Base-by-base conservation (phyloP, 345 rosid species). In the Dovyalis caffra region DNA sequence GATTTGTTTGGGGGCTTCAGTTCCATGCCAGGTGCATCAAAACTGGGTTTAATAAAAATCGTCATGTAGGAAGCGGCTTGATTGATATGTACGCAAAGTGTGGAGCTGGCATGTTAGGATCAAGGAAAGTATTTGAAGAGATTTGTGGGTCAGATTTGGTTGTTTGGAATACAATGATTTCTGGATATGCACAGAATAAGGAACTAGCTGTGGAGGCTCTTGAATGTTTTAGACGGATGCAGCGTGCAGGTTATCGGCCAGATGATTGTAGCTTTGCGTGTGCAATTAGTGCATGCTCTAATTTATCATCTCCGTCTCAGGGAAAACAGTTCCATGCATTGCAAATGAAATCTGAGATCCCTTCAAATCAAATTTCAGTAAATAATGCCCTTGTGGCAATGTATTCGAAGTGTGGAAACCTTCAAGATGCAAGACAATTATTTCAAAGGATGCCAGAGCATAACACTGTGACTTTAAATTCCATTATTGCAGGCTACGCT, bases 161-260 rank as follows among this genome's bases (percentile, higher is more conserved):
- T 83, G 83, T 91, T 10, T 95, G 98, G 99, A 95, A 95, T 82
- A 91, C 98, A 0, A 89, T 92, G 92, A 90, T 95, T 80, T 89
- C 89, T 5, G 97, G 97, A 45, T 92, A 91, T 74, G 91, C 97
- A 0, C 81, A 82, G 77, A 80, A 86, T 34, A 91, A 89, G 74
- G 92, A 86, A 33, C 84, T 89, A 62, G 86, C 88, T 11, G 90
- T 86, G 73, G 90, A 86, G 79, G 97, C 97, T 83, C 86, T 95
- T 18, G 75, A 71, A 69, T 85, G 87, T 85, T 92, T 95, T 51
- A 80, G 76, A 68, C 71, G 80, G 76, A 83, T 95, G 93, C 94
- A 80, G 45, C 81, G 83, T 31, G 64, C 78, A 29, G 97, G 98
- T 76, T 85, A 84, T 64, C 69, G 74, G 68, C 98, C 94, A 58